These are phyloP conservation scores for Rhizoclosmatium globosum DNA, from an alignment of 192 early-diverging fungal genomes.

Conservation along the genomic window DNA sequence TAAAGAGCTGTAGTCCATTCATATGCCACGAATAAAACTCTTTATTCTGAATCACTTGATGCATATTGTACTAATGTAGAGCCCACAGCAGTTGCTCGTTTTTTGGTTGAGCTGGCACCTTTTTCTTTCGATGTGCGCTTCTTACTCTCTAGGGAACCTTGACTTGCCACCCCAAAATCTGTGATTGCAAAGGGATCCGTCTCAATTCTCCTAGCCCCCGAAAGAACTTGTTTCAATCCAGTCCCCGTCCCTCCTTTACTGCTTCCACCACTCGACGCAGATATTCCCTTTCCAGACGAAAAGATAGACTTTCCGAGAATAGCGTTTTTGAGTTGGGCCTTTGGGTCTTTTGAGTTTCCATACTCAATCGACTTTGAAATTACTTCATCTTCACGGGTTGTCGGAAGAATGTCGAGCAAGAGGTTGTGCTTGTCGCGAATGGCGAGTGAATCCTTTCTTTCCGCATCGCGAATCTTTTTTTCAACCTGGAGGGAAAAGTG, in stretches of 20 bases:
- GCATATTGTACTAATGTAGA: too few relatives aligned
- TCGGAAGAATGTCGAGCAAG: slow-evolving; percentile 64
- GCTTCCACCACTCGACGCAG: background rate
- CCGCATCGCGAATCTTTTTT: slow-evolving; percentile 61
- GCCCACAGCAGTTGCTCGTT: too few relatives aligned
- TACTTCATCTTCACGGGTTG: slow-evolving; percentile 54
- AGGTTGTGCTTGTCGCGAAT: slow-evolving; percentile 70
- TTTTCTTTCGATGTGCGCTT: too few relatives aligned
- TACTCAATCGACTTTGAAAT: slow-evolving; percentile 61
- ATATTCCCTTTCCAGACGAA: background rate
- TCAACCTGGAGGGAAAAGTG: slow-evolving; percentile 40
- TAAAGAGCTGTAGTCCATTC: background rate
- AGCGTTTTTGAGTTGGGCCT: slow-evolving; percentile 8
- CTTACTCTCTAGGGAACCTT: background rate
- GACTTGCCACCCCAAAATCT: background rate
- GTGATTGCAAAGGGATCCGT: slow-evolving; percentile 13
- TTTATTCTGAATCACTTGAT: too few relatives aligned
- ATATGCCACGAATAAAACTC: background rate
- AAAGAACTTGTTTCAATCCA: background rate
- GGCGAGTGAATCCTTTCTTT: slow-evolving; percentile 53
- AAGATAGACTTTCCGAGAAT: slow-evolving; percentile 27
- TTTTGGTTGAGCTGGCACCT: too few relatives aligned
- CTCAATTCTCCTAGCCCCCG: background rate
- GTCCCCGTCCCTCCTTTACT: background rate
- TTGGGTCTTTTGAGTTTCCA: slow-evolving; percentile 3